phyloP scores from a whole-genome alignment of 352 stramenopile genomes.

The Phytopythium litorale region DNA sequence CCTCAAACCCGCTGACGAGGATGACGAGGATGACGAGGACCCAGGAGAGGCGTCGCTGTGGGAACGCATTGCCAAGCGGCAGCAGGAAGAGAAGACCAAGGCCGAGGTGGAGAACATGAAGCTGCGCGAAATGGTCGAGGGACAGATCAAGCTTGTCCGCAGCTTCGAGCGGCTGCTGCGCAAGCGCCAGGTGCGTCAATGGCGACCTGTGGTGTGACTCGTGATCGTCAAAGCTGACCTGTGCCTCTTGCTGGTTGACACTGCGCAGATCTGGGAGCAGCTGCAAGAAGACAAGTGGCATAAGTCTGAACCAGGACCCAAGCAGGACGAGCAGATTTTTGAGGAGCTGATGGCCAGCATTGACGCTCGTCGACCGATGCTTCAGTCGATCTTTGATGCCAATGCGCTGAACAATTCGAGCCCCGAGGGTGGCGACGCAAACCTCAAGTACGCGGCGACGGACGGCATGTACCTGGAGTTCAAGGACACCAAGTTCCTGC shows the following conservation, averaged over 20 bases:
- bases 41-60: constrained; percentile 23
- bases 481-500: constrained; percentile 34
- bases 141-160: constrained; percentile 28
- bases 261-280: constrained; percentile 23
- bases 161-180: constrained; percentile 35
- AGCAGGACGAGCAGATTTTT: constrained; percentile 19
- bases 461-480: constrained; percentile 28
- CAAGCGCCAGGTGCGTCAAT: constrained; percentile 23
- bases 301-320: neutral
- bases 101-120: constrained; percentile 43
- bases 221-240: neutral
- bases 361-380: constrained; percentile 12
- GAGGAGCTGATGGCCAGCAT: constrained; percentile 18
- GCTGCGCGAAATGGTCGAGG: constrained; percentile 35
- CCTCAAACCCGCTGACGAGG: neutral
- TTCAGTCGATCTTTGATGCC: constrained; percentile 12
- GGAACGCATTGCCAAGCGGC: constrained; percentile 34
- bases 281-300: constrained; percentile 17
- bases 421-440: constrained; percentile 11
- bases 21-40: neutral
- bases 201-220: neutral
- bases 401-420: constrained; percentile 15
- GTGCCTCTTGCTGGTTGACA: neutral
- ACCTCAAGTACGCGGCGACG: constrained; percentile 19
- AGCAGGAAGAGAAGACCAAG: constrained; percentile 28